phyloP scores from a whole-genome alignment of 345 rosid genomes.

The Anacardium occidentale region DNA sequence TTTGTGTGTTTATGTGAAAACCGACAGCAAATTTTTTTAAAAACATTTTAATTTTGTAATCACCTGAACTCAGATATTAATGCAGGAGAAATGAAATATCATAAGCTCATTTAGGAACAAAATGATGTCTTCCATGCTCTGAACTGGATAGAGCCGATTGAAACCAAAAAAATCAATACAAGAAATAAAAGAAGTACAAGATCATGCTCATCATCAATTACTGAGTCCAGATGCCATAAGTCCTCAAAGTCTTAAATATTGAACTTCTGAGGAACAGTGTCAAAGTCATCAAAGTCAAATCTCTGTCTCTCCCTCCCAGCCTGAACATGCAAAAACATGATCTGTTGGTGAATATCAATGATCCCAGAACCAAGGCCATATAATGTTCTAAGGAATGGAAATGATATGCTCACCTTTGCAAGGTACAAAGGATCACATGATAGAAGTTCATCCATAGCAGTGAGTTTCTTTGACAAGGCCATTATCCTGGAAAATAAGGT shows the following conservation, averaged over 20 bases:
- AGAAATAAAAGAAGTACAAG: background rate
- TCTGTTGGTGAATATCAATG: conserved; percentile 11
- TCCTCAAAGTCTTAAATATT: conserved; percentile 40
- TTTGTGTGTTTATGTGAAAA: background rate
- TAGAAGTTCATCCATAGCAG: conserved; percentile 71
- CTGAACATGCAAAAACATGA: conserved; percentile 31
- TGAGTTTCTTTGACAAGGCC: conserved; percentile 77
- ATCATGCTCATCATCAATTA: background rate
- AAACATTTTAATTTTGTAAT: too few relatives aligned
- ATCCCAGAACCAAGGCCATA: conserved; percentile 11
- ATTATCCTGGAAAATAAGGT: conserved; percentile 54
- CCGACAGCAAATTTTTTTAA: too few relatives aligned
- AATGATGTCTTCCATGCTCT: conserved; percentile 21
- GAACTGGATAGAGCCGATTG: conserved; percentile 9
- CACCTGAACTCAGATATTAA: too few relatives aligned
- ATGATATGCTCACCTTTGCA: conserved; percentile 51
- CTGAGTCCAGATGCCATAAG: background rate
- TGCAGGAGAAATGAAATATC: too few relatives aligned
- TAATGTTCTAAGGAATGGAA: conserved; percentile 9
- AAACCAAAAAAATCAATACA: background rate
- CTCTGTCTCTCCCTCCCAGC: conserved; percentile 88
- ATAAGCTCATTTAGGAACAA: background rate
- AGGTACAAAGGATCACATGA: conserved; percentile 80
- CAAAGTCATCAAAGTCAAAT: conserved; percentile 91
- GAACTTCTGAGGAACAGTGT: conserved; percentile 85